Evolutionary conservation across 352 stramenopile species (phyloP), one percentile per base, ranked within the genome.

Genomic region (Sclerospora graminicola): DNA sequence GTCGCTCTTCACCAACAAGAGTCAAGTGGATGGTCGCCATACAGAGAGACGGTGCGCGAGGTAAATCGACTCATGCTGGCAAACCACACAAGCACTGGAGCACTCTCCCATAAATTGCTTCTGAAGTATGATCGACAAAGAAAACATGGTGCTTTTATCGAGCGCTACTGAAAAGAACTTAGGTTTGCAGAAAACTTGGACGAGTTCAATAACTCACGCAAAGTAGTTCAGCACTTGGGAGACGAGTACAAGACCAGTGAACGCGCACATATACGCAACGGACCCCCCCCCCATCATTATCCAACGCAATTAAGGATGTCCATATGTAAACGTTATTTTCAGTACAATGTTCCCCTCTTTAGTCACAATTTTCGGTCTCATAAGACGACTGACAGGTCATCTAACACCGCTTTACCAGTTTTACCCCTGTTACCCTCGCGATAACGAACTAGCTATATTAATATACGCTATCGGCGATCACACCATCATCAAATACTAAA

Each of bases 111-210:
- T 54, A 76, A 89, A 34, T 75, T 95, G 32, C 66, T 98, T 15
- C 71, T 88, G 45, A 95, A 99, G 58, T 99, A 98, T 66, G 96
- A 99, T 66, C 82, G 84, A 14, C 91, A 99, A 27, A 89, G 94
- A 45, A 97, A 96, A 54, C 69, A 97, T 44, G 98, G 98, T 59
- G 96, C 96, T 20, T 99, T 99, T 77, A 89, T 99, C 35, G 94
- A 99, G 48, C 97, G 98, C 57, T 99, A 99, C 82, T 75, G 92
- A 39, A 93, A 96, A 60, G 88, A 99, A 54, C 93, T n/a, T n/a
- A n/a, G n/a, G n/a, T n/a, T n/a, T n/a, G n/a, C n/a, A n/a, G n/a
- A n/a, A n/a, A n/a, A n/a, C 33, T 63, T 93, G 40, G 79, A 91
- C 26, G 81, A 93, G 55, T 93, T 93, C 39, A 79, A 93, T 45